Conservation (phyloP, 1,139 yeast genomes). For the Scheffersomyces segobiensis region DNA sequence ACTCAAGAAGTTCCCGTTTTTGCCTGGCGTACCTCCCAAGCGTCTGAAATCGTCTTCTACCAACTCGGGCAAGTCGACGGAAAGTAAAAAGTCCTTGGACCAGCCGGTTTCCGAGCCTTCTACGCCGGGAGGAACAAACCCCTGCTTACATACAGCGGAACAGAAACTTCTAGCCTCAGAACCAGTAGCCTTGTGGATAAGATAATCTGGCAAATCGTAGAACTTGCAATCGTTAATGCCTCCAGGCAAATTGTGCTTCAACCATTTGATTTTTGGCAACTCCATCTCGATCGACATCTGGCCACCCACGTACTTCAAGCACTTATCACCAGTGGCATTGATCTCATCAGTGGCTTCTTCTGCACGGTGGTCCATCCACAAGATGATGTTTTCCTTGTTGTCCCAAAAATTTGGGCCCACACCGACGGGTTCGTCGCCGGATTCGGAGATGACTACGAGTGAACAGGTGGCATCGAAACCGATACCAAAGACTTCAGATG, state of each 20-base stretch:
- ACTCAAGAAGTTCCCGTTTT: conserved; percentile 69
- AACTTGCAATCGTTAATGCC: conserved; percentile 72
- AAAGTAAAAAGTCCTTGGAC: conserved; percentile 73
- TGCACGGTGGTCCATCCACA: conserved; percentile 99
- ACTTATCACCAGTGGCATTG: conserved; percentile 75
- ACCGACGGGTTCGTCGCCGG: conserved; percentile 68
- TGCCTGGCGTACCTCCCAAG: conserved; percentile 80
- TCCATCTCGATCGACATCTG: conserved; percentile 98
- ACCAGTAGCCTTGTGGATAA: conserved; percentile 89
- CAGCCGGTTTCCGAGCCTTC: conserved; percentile 86
- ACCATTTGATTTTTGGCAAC: conserved; percentile 95
- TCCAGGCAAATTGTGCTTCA: conserved; percentile 78
- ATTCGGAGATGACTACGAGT: conserved; percentile 72
- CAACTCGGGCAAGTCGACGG: conserved; percentile 74
- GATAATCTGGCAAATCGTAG: conserved; percentile 87
- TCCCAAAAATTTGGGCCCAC: conserved; percentile 91
- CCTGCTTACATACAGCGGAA: conserved; percentile 94
- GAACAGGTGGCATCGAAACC: conserved; percentile 99
- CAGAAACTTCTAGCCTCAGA: conserved; percentile 83
- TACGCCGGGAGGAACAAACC: conserved; percentile 88
- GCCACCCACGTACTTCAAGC: conserved; percentile 92
- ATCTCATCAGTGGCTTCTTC: conserved; percentile 79
- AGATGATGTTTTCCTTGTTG: conserved; percentile 72
- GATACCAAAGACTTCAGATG: conserved; percentile 70
- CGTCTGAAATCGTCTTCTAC: conserved; percentile 72